Evolutionary conservation across 805 yeast genomes (phyloP).

Genomic region (Torulaspora microellipsoides): DNA sequence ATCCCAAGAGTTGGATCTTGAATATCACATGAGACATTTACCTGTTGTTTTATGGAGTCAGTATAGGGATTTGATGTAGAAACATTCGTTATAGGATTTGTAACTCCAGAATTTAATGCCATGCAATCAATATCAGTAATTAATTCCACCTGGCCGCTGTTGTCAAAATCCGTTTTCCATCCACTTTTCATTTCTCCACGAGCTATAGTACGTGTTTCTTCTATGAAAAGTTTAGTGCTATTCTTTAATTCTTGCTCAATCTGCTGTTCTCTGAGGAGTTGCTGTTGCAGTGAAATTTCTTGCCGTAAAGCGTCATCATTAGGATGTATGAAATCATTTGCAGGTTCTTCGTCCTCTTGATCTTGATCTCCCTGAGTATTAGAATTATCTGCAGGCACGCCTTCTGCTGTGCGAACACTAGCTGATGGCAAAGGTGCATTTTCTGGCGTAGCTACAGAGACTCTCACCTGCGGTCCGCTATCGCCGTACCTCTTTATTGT

Average conservation of each 20-base stretch:
- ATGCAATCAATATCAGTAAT: conserved; percentile 65
- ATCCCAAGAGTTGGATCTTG: conserved; percentile 79
- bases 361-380: conserved; percentile 30
- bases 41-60: conserved; percentile 29
- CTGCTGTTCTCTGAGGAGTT: conserved; percentile 29
- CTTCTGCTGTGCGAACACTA: conserved; percentile 3
- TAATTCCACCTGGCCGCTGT: conserved; percentile 73
- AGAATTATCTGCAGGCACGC: conserved; percentile 13
- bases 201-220: conserved; percentile 68
- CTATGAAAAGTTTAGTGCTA: conserved; percentile 49
- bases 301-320: conserved; percentile 36
- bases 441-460: conserved; percentile 34
- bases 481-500: conserved; percentile 37
- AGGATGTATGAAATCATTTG: conserved; percentile 32
- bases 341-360: conserved; percentile 32
- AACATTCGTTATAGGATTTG: conserved; percentile 42
- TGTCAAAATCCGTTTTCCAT: conserved; percentile 90
- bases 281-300: conserved; percentile 32
- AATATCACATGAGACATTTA: conserved; percentile 69
- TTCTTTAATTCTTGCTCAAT: conserved; percentile 31
- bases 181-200: conserved; percentile 84
- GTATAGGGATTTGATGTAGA: conserved; percentile 38
- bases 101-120: conserved; percentile 51
- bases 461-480: conserved; percentile 37
- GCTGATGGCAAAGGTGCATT: conserved; percentile 21